Evolutionary conservation across 2,329 filamentous ascomycete species (phyloP), one percentile per base, ranked within the genome.

Genomic region (Nemania sp.): DNA sequence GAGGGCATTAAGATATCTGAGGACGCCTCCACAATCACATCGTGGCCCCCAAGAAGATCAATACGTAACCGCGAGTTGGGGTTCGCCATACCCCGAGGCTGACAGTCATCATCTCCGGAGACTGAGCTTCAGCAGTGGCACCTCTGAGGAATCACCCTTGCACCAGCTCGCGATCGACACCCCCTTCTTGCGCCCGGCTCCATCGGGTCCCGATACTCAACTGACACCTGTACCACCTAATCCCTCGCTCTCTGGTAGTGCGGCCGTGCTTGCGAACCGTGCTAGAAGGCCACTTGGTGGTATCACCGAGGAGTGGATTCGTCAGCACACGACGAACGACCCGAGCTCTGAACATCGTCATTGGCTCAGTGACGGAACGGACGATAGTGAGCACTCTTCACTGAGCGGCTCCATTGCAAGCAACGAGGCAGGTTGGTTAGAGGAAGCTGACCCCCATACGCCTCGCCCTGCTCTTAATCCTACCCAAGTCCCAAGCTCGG

Each of bases 221-320:
- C 74, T 79, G 7, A 80, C 47, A 8, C 26, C 35, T 47, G 27
- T 83, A 41, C 77, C 64, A 45, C 73, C 74, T 20, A 74, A 79
- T 22, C 74, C 69, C 64, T 83, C 77, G 5, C 71, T 82, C 13
- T 77, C 77, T 24, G 80, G 83, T 60, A 88, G 82, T 74, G 88
- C 87, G 26, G 86, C 88, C 8, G 87, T 90, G 26, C 86, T 91
- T 69, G 88, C 87, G 55, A 90, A 90, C 74, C 85, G 89, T 72
- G 89, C 85, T 56, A 81, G 89, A 76, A 82, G 89, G 77, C 84
- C 87, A 64, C 82, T 85, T 18, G 83, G 85, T 72, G 89, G 90
- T 67, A 86, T 94, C 62, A 93, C 92, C 0, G 91, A 94, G 79
- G 92, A 94, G 82, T 95, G 93, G 93, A 93, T 96, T 72, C 91